These are phyloP conservation scores for Russula earlei DNA, from an alignment of 768 basidiomycete genomes.

Conservation along the genomic window DNA sequence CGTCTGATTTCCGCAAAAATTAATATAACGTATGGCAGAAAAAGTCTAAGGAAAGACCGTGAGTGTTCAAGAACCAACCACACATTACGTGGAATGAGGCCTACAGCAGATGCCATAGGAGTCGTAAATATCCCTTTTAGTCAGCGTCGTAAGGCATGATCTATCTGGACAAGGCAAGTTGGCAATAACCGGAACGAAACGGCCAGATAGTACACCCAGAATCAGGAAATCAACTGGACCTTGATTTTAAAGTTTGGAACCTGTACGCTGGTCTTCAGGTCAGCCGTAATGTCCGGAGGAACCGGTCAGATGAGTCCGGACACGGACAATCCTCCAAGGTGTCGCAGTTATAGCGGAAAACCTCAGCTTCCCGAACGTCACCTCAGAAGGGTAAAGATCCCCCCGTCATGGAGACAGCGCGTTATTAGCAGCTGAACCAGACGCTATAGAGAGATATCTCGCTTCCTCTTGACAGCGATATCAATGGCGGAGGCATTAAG, in stretches of 20 bases:
- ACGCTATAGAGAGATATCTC: neutral
- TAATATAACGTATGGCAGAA: neutral
- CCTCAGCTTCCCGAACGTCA: neutral
- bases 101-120: neutral
- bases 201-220: neutral
- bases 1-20: slow-evolving; percentile 2
- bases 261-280: slow-evolving; percentile 2
- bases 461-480: neutral
- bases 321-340: neutral
- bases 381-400: slow-evolving; percentile 3
- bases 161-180: neutral
- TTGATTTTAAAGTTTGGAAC: slow-evolving; percentile 9
- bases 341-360: slow-evolving; percentile 3
- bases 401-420: slow-evolving; percentile 4
- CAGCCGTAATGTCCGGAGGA: slow-evolving; percentile 4
- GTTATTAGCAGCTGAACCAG: neutral
- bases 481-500: neutral
- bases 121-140: neutral
- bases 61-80: neutral
- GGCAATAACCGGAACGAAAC: neutral
- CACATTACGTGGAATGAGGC: neutral
- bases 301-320: slow-evolving; percentile 14
- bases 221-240: neutral
- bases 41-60: neutral
- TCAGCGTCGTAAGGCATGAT: neutral